Evolutionary conservation across 768 basidiomycete genomes (phyloP), one percentile per base, ranked within the genome.

Genomic region (Kwoniella pini): DNA sequence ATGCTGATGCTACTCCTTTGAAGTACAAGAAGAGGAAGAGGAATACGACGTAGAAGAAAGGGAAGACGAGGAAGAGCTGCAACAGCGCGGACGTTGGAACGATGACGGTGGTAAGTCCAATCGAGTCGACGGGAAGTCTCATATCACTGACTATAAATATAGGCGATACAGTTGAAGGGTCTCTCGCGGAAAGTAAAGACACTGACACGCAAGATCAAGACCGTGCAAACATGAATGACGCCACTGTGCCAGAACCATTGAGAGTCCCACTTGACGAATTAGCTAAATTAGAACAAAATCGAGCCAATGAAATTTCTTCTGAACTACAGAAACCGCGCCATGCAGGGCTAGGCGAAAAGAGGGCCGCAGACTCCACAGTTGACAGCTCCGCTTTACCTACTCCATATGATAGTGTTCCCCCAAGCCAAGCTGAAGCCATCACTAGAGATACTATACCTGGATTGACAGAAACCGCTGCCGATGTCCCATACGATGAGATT

Each of bases 61-160:
- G 52, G 52, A 38, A 22, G 60, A 61, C 38, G 44, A 53, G n/a
- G 33, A 54, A 31, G 44, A 53, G n/a, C 28, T 31, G 6, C 53
- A 61, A 36, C 53, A 54, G 19, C 45, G 46, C 27, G 53, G 27
- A 31, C 43, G 45, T 17, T 61, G 52, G 60, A 55, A 39, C 19
- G 60, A 61, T n/a, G 60, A 61, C n/a, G 60, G 48, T 26, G 53
- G 60, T 55, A 53, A 61, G 53, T 53, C 27, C 9, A 19, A 24
- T 15, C 22, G 6, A 38, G 45, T 26, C 27, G 13, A 7, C 31
- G 50, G 15, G 27, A 26, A 43, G 46, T 36, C 33, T 36, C n/a
- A n/a, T n/a, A 40, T 46, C 48, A 19, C 19, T 45, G 42, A 27
- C 24, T 50, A 31, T 36, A 21, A 19, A 17, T 57, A 13, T 39